These are phyloP conservation scores for Auxenochlorella pyrenoidosa DNA, from an alignment of 139 green algal genomes.

Conservation along the genomic window DNA sequence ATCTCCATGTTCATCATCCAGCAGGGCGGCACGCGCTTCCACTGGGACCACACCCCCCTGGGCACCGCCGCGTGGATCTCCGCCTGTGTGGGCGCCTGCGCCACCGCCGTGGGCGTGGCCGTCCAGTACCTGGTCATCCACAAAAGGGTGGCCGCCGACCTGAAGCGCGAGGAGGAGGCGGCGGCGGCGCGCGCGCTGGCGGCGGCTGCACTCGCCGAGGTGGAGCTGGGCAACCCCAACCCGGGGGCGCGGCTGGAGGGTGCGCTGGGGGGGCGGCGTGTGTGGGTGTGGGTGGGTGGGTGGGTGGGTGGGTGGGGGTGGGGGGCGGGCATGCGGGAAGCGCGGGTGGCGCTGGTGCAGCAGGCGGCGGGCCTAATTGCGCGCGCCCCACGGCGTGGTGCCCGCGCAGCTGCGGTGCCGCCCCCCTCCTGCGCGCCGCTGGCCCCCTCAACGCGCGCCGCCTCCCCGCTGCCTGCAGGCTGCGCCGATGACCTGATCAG, in stretches of 20 bases:
- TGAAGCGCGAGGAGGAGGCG: constrained; percentile 5
- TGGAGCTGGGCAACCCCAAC: neutral
- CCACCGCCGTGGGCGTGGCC: neutral
- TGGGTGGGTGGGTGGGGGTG: no score
- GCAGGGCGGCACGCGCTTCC: constrained; percentile 38
- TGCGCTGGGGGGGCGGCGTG: neutral
- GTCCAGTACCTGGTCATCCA: constrained; percentile 9
- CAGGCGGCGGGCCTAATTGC: neutral
- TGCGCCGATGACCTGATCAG: constrained; percentile 24
- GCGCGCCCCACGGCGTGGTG: no score
- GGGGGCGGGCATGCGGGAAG: neutral
- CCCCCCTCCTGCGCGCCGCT: neutral
- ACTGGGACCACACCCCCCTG: constrained; percentile 27
- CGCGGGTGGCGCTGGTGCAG: neutral
- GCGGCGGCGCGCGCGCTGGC: constrained; percentile 1
- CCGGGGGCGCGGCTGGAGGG: constrained; percentile 1
- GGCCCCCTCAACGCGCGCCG: neutral
- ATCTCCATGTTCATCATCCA: constrained; percentile 74
- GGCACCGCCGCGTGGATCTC: constrained; percentile 33
- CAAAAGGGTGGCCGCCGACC: neutral
- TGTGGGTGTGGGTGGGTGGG: no score
- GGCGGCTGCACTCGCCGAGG: neutral
- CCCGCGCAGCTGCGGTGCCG: no score
- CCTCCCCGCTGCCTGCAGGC: neutral
- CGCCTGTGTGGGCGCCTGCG: constrained; percentile 3